Evolutionary conservation across 1,139 yeast species (phyloP), one percentile per base, ranked within the genome.

Genomic region (Suhomyces anneliseae): DNA sequence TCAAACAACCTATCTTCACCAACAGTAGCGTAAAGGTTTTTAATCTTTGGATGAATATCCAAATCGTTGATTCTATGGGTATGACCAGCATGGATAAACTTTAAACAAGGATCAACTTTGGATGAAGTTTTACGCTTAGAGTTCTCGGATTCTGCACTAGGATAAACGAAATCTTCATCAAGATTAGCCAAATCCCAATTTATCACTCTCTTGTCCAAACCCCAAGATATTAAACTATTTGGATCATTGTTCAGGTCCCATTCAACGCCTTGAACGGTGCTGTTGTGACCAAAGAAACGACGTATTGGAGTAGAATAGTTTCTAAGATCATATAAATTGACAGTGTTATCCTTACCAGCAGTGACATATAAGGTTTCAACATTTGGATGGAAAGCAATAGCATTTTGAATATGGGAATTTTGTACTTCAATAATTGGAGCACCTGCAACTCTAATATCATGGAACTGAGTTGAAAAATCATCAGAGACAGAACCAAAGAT

Each of bases 401-500:
- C 68, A 53, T 78, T 79, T 46, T 79, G 80, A 37, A 77, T 74
- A 45, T 72, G 78, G 31, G 66, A 69, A 39, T 71, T 72, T 27
- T 70, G 69, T 33, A 79, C 66, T 42, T 72, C 70, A 42, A 81
- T 68, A 14, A 74, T 76, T 27, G 78, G 79, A 29, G 65, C 66
- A 11, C 68, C 81, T 2, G 57, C 48, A 8, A 61, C 57, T 58
- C 96, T 78, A 26, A 80, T 65, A 60, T 90, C 97, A 57, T 81
- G 85, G 37, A 90, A 68, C 44, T 81, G 82, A 33, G 90, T 72
- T 4, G 81, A 72, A 48, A 78, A 78, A 60, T 87, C 95, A 60
- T 88, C 95, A 7, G 90, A 76, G 7, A 81, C 92, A 4, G 90
- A 81, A 0, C 85, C 95, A 61, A 88, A 82, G 27, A 86, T 55